Percentiles rank a stretch among this genome's conserved stretches.
Conservation (phyloP, 108 stramenopile genomes). For the Craspedostauros australis region DNA sequence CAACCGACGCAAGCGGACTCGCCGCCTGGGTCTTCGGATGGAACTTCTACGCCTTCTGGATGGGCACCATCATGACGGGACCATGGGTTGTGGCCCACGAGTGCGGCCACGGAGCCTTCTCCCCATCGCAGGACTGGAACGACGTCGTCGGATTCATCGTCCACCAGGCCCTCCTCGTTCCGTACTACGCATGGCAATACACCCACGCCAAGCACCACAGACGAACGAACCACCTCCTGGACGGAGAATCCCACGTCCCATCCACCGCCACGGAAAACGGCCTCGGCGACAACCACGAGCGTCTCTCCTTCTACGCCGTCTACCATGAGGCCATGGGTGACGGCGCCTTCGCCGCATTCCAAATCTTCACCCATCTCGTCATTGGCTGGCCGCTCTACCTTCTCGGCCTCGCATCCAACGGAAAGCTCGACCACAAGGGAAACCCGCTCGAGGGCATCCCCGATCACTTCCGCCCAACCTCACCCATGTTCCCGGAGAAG, state of each 20-base stretch:
- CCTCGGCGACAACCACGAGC: constrained; percentile 52
- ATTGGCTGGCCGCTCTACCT: constrained; percentile 89
- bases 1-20: constrained; percentile 30
- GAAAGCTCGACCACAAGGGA: constrained; percentile 66
- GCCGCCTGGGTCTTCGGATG: constrained; percentile 72
- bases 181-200: constrained; percentile 99
- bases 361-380: constrained; percentile 82
- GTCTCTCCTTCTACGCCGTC: constrained; percentile 60
- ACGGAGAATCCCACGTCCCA: constrained; percentile 92
- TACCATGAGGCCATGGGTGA: constrained; percentile 87
- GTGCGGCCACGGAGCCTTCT: constrained; percentile 98
- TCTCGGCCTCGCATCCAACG: constrained; percentile 78
- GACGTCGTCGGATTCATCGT: constrained; percentile 92
- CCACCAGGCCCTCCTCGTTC: constrained; percentile 96
- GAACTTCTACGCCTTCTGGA: constrained; percentile 93
- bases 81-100: constrained; percentile 99
- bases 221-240: constrained; percentile 92
- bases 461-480: constrained; percentile 83
- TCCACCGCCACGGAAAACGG: constrained; percentile 71
- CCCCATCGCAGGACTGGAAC: constrained; percentile 86
- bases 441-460: constrained; percentile 48
- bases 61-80: constrained; percentile 95
- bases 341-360: constrained; percentile 84
- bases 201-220: constrained; percentile 98
- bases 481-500: constrained; percentile 87